Base-by-base conservation (phyloP, 768 basidiomycete species). In the Mycena filopes region DNA sequence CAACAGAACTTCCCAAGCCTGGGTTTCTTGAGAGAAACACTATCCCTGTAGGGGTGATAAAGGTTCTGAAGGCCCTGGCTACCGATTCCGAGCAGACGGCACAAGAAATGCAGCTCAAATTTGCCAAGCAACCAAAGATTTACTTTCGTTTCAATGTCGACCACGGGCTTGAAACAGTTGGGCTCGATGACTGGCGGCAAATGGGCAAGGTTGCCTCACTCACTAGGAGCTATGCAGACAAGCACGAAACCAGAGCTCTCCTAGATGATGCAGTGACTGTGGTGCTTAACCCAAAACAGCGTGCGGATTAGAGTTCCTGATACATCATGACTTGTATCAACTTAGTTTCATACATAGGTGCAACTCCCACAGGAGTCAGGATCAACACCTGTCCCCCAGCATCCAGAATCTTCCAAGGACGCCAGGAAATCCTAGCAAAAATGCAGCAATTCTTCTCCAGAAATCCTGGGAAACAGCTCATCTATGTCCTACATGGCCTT, bases 61-160 rank as follows among this genome's bases (percentile, higher is more conserved):
- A 36, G 2, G 55, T 43, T 3, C n/a, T 47, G n/a, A 15, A 16
- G 18, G 45, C 2, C 3, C 46, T 57, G 9, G 29, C 55, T 1
- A 57, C 45, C 4, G 55, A 57, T 12, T 57, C 43, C 23, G 55
- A 57, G 13, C 20, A 28, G 15, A 47, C 29, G n/a, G 9, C 46
- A 31, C 28, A 57, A 33, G 43, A 46, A 21, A 46, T 57, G 29
- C 4, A 36, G 33, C 20, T 20, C 9, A 43, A 20, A n/a, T 57
- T 57, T 15, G 13, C 1, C 2, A 29, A 21, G 10, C 15, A 4
- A 0, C 43, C n/a, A 1, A n/a, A 33, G 7, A 29, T 45, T 11
- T 57, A 57, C 38, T 57, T 57, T 28, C 55, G 55, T 10, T 31
- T 57, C 23, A 57, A 57, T 38, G 45, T 57, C 21, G 55, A 57